Evolutionary conservation across 1,284 basidiomycete species (phyloP), one percentile per base, ranked within the genome.

Genomic region (Malassezia equina): DNA sequence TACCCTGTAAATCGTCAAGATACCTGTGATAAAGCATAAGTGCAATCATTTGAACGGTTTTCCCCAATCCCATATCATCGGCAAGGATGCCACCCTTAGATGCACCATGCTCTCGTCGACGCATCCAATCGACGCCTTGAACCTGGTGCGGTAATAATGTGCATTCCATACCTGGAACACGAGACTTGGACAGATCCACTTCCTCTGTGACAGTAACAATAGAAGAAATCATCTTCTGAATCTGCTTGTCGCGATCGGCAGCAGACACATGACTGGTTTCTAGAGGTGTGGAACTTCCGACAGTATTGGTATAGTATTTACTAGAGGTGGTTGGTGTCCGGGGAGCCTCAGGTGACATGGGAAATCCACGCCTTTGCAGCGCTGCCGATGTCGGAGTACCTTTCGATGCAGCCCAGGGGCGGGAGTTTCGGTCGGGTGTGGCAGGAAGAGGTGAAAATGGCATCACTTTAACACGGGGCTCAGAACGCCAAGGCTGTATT

Each of bases 31-130:
- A 34, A n/a, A 86, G 82, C 34, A 94, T 88, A 0, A 88, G 81
- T 0, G 85, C 81, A 7, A 94, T 77, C 0, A 86, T 87, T 69
- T 94, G 90, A n/a, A 93, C 86, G 0, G 90, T 95, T 77, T 94
- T 91, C 2, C 59, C 47, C 5, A 56, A 41, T 51, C 87, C 85
- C 84, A 89, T 90, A 39, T 57, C 55, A 29, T 57, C 90, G 0
- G 90, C 90, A 9, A 94, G 78, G 65, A 94, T 93, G 0, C 91
- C 90, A 1, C 90, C 90, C 25, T 74, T 79, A 63, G 84, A 83
- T 7, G 50, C 57, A 81, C 83, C 84, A 5, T 79, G 77, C 75
- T 95, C 91, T 17, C 90, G 80, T 29, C 85, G 82, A 28, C 79
- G 79, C 88, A 96, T 91, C 90, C 90, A 96, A 29, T 78, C 77